Evolutionary conservation across 2,329 filamentous ascomycete genomes (phyloP).

Genomic region (Fusarium sp.): DNA sequence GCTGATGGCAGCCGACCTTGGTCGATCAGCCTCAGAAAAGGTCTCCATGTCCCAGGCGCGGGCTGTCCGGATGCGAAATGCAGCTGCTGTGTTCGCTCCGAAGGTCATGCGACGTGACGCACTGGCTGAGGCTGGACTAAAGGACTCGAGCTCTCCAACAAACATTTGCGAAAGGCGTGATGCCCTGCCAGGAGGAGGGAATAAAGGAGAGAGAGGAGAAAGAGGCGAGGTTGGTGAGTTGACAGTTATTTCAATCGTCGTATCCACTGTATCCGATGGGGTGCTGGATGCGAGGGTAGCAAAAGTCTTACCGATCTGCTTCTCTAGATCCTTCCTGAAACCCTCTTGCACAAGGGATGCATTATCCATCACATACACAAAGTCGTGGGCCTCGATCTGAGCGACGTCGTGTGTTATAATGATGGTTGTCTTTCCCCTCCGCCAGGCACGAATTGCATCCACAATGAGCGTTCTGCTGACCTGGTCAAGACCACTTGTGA

Average conservation of each 20-base stretch:
- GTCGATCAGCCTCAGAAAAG: slow-evolving; percentile 7
- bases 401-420: slow-evolving; percentile 92
- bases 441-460: slow-evolving; percentile 81
- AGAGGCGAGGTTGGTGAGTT: slow-evolving; percentile 25
- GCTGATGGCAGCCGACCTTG: slow-evolving; percentile 2
- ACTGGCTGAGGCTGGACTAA: slow-evolving; percentile 18
- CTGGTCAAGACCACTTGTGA: slow-evolving; percentile 88
- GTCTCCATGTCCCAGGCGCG: slow-evolving; percentile 41
- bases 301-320: slow-evolving; percentile 61
- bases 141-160: slow-evolving; percentile 37
- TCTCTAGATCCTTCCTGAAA: slow-evolving; percentile 67
- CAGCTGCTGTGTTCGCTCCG: slow-evolving; percentile 38
- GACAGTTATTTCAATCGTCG: slow-evolving; percentile 30
- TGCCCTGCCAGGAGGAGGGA: slow-evolving; percentile 12
- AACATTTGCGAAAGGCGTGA: slow-evolving; percentile 41
- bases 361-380: slow-evolving; percentile 82
- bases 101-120: slow-evolving; percentile 40
- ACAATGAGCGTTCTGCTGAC: slow-evolving; percentile 76
- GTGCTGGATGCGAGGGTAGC: slow-evolving; percentile 54
- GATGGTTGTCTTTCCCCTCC: slow-evolving; percentile 85
- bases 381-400: slow-evolving; percentile 79
- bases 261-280: slow-evolving; percentile 1
- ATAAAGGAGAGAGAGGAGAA: slow-evolving; percentile 19
- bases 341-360: slow-evolving; percentile 78
- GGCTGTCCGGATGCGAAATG: slow-evolving; percentile 38